Base-by-base conservation (phyloP, 257 asterid genomes). In the Linaria vulgaris region DNA sequence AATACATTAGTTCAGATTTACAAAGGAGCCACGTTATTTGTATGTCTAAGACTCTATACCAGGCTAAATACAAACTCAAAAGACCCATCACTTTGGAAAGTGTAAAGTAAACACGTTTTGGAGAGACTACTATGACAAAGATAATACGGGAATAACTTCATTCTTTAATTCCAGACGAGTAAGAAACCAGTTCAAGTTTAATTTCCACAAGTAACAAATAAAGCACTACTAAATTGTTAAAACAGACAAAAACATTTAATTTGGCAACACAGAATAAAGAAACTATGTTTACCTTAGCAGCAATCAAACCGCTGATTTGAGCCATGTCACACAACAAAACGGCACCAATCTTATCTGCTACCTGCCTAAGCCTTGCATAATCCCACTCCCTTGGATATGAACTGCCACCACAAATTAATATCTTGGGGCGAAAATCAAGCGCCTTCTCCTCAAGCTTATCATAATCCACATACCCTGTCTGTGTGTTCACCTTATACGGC, bases 371-470 rank as follows among this genome's bases (percentile, higher is more conserved):
- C 74, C 79, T 83, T 15, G 78, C 82, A 71, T 90, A 85, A 69
- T 90, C 96, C 97, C 91, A 90, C 66, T 90, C 97, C 34, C 96
- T 69, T 17, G 97, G 96, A 78, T 90, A 90, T 1, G 90, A 83
- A 74, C 96, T 90, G 39, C 96, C 97, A 58, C 97, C 97, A 73
- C 96, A 90, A 44, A 90, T 90, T 71, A 90, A 85, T 63, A 90
- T 79, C 86, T 85, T 90, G 22, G 97, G 97, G 48, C 96, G 90
- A 71, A 80, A 90, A 77, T 90, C 97, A 58, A 85, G 82, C 0
- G 95, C 97, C 78, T 83, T 80, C 78, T 87, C 97, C 79, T 87
- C 96, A 34, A 87, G 84, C 88, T 85, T 85, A 65, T 90, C 94
- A 65, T 76, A 90, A 72, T 90, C 97, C 4, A 87, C 72, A 74